Base-by-base conservation (phyloP, 148 eudicot species). In the Salicornia ramosissima region DNA sequence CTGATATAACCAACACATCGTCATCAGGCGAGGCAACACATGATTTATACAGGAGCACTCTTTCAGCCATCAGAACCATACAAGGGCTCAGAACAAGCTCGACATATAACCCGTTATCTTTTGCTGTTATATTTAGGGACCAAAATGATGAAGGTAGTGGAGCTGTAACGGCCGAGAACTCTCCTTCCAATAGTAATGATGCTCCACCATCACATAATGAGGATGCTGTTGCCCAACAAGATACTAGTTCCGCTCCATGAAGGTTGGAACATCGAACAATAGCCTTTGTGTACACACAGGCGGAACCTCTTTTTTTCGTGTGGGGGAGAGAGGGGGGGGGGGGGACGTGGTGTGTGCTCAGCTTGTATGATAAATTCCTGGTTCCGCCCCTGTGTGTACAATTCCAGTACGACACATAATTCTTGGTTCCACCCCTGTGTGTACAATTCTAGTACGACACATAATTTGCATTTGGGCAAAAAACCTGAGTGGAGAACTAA, bases 1-100 rank as follows among this genome's bases (percentile, higher is more conserved):
- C 71, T 25, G 80, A 83, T 70, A 47, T 39, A 33, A 69, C 81
- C 25, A 85, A 81, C 55, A 31, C 79, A 45, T 60, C 85, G 12
- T 66, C 82, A 49, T 76, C 71, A n/a, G 88, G 87, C 67, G 87
- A 87, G 64, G 88, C 77, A 25, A 69, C 82, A 10, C 73, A 63
- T 21, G 93, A 86, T 54, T 73, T 90, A 74, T 85, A 84, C 75
- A 75, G 84, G 69, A 86, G 91, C 62, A 93, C 92, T 9, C 77
- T 90, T 51, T 85, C 91, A 33, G 91, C 98, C 16, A 90, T 93
- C 63, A 82, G 81, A 76, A 80, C 96, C 61, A 88, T 93, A 79
- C 88, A 83, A 77, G 94, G 91, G 56, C 90, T 93, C 64, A 80
- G 78, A 77, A 88, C 75, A 52, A 93, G 98, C 81, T 93, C 98